These are phyloP conservation scores for Pecoramyces ruminantium DNA, from an alignment of 192 early-diverging fungal genomes.

Conservation along the genomic window DNA sequence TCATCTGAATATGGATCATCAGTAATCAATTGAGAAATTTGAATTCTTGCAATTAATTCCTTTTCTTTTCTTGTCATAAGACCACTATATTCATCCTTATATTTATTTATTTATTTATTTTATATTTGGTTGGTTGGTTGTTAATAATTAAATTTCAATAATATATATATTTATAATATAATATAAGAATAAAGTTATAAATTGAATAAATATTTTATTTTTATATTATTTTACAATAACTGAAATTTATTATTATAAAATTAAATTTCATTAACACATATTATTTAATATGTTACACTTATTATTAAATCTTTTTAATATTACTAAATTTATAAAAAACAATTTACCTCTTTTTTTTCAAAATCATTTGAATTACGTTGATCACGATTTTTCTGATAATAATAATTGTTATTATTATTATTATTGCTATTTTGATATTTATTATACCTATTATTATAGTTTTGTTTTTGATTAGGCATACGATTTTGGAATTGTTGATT, in stretches of 20 bases:
- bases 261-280: no score
- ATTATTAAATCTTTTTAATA: no score
- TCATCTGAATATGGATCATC: conserved; percentile 87
- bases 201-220: no score
- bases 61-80: conserved; percentile 90
- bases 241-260: no score
- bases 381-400: background rate
- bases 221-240: no score
- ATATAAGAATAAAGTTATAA: no score
- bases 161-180: no score
- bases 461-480: background rate
- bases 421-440: conserved; percentile 5
- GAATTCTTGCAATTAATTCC: conserved; percentile 83
- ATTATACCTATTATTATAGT: conserved; percentile 12
- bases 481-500: conserved; percentile 1
- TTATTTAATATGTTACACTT: no score
- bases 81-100: conserved; percentile 62
- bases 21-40: conserved; percentile 82
- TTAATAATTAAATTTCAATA: no score
- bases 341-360: background rate
- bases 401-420: background rate
- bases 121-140: no score
- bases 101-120: no score
- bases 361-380: background rate
- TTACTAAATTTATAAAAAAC: background rate